A percentile compares a stretch with the other conserved stretches of the same genome.
phyloP scores from a whole-genome alignment of 2,329 filamentous ascomycete species.

The Calonectria pauciramosa region DNA sequence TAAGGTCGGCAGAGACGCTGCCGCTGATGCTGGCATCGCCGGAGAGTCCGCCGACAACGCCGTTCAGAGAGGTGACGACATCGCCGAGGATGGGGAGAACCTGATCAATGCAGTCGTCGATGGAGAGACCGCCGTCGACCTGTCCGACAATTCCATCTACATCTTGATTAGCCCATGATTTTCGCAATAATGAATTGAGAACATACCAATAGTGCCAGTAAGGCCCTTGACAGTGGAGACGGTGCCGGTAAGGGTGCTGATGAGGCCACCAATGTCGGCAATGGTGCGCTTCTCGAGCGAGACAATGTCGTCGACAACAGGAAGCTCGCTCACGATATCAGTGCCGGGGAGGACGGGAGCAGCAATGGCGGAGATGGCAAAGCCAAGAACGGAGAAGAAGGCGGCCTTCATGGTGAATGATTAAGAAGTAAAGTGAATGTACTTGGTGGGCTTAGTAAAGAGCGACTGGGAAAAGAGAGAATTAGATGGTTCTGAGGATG shows the following conservation, averaged over 20 bases:
- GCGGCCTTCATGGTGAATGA: constrained; percentile 3
- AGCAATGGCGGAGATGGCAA: constrained; percentile 2
- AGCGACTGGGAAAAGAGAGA: background rate
- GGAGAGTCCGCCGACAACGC: background rate
- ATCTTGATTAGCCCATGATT: background rate
- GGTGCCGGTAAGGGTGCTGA: background rate
- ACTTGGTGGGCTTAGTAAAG: background rate
- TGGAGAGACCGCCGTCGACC: background rate
- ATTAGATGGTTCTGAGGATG: background rate
- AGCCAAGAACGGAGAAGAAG: background rate
- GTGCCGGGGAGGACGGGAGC: background rate
- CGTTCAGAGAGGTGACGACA: background rate
- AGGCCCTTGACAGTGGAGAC: background rate
- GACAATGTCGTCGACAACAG: background rate
- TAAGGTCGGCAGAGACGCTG: background rate
- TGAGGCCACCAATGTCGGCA: background rate
- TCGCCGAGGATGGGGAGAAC: background rate
- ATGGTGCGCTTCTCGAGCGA: background rate
- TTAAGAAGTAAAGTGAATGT: background rate
- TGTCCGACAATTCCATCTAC: background rate
- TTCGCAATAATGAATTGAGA: too few species aligned
- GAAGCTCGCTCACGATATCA: background rate
- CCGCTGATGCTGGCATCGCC: background rate
- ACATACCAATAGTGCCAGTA: background rate
- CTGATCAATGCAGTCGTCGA: background rate